Conservation (phyloP, 2,329 filamentous ascomycete genomes). For the Aureobasidium sp. region DNA sequence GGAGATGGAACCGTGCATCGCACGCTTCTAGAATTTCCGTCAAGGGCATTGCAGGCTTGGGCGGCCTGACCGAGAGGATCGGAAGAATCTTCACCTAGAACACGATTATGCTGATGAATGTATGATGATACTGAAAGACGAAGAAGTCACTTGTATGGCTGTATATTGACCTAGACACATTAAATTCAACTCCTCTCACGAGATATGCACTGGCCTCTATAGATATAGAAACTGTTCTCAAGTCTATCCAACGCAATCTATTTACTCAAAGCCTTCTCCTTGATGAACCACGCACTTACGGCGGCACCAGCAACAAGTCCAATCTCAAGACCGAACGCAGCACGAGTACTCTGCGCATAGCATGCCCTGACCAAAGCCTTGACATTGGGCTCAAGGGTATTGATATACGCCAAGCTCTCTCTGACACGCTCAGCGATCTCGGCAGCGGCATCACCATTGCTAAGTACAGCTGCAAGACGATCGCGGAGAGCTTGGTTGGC, state of each 20-base stretch:
- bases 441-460: constrained; percentile 51
- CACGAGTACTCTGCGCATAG: constrained; percentile 53
- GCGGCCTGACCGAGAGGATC: constrained; percentile 17
- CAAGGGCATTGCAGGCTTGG: constrained; percentile 13
- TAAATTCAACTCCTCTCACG: not conserved
- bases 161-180: not conserved
- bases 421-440: constrained; percentile 63
- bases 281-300: constrained; percentile 38
- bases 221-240: no score
- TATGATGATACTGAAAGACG: not conserved
- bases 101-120: not conserved
- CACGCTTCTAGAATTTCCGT: not conserved
- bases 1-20: constrained; percentile 22
- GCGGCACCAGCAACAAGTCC: constrained; percentile 45
- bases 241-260: not conserved
- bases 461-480: constrained; percentile 48
- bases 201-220: no score
- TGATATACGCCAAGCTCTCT: constrained; percentile 63
- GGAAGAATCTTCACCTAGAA: constrained; percentile 19
- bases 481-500: constrained; percentile 61
- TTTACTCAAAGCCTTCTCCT: constrained; percentile 31
- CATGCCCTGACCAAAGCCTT: constrained; percentile 56
- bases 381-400: constrained; percentile 53
- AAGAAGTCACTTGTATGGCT: not conserved
- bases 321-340: constrained; percentile 45